Evolutionary conservation across 2,329 filamentous ascomycete genomes (phyloP), one percentile per base, ranked within the genome.

Genomic region (Colletotrichum echinochloae): DNA sequence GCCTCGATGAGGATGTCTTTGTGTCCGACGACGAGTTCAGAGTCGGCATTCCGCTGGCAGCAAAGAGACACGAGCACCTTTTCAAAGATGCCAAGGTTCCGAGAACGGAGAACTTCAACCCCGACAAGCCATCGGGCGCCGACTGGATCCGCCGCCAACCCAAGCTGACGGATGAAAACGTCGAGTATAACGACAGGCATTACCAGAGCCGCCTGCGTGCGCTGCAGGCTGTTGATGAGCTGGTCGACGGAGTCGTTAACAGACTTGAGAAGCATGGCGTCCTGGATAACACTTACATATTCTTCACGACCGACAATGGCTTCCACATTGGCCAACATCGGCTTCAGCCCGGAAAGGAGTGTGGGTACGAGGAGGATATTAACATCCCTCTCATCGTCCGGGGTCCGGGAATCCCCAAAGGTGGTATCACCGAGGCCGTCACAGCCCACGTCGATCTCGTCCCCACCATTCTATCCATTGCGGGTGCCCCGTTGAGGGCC

Each of bases 31-130:
- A 90, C 72, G 82, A 81, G 30, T 73, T 71, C 74, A 26, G 74
- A 5, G 48, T 46, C 9, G 59, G 20, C 52, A 39, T 71, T 6
- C 77, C 78, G 20, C 73, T 74, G 14, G 72, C 77, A 0, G 86
- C 89, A 0, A 80, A 86, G 60, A 82, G 90, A 26, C 90, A 93
- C 74, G 81, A 84, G 35, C 79, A 89, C 74, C 81, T 92, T 0
- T 93, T 93, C 75, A 74, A 83, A 8, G 84, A 87, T 69, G 85
- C 83, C 5, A 86, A 83, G 37, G 86, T 93, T 0, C 91, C 91
- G 0, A 81, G 91, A n/a, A 89, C 85, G 0, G 80, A 83, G 0
- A 88, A 90, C 74, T 93, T 93, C 80, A 93, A 94, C 75, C 90
- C 90, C 0, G 74, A 75, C 14, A 70, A 72, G n/a, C 72, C 81